Conservation (phyloP, 2,329 filamentous ascomycete species). For the Xylaria hypoxylon region DNA sequence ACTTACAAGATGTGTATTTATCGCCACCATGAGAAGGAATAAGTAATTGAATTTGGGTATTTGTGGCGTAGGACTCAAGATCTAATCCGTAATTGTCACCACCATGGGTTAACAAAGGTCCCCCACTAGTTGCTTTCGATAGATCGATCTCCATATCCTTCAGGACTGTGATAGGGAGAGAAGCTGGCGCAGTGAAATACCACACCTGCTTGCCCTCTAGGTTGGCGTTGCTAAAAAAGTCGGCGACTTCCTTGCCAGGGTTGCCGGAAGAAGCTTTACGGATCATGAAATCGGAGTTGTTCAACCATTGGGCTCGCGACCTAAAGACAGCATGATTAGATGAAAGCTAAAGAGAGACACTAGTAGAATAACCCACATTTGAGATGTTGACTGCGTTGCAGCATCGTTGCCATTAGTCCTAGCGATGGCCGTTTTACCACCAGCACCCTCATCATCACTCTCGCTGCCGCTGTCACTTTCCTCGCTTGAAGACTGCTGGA, state of each 20-base stretch:
- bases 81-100: conserved; percentile 72
- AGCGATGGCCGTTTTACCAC: conserved; percentile 36
- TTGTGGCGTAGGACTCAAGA: conserved; percentile 64
- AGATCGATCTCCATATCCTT: conserved; percentile 72
- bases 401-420: conserved; percentile 39
- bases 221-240: conserved; percentile 69
- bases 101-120: conserved; percentile 70
- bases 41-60: conserved; percentile 67
- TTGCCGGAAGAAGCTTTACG: conserved; percentile 60
- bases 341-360: not conserved
- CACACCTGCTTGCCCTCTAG: conserved; percentile 79
- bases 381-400: conserved; percentile 34
- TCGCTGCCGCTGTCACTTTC: conserved; percentile 34
- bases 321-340: conserved; percentile 39
- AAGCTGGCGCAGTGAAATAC: conserved; percentile 81
- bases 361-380: conserved; percentile 42
- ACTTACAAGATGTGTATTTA: conserved; percentile 67
- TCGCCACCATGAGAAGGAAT: conserved; percentile 68
- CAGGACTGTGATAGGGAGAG: conserved; percentile 74
- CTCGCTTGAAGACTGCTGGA: conserved; percentile 19
- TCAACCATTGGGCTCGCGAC: conserved; percentile 55
- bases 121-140: conserved; percentile 64
- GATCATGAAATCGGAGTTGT: conserved; percentile 65
- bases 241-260: conserved; percentile 60
- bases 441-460: conserved; percentile 41